Evolutionary conservation across 2,329 filamentous ascomycete species (phyloP), one percentile per base, ranked within the genome.

Genomic region (Metarhizium album): DNA sequence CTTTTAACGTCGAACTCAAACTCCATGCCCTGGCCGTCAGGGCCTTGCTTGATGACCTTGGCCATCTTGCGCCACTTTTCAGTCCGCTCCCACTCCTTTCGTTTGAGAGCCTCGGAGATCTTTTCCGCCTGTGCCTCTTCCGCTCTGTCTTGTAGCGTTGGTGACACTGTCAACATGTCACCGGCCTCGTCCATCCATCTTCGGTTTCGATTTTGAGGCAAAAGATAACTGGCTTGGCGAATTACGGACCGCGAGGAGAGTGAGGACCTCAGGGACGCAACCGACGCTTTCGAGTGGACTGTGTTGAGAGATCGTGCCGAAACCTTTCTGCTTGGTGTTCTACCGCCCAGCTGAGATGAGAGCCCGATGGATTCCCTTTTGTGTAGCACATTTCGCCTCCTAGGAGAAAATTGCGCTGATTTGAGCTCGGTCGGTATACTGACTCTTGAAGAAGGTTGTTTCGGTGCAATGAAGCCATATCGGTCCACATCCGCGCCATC

Each of bases 1-100:
- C 86, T 87, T 56, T 78, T 82, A 37, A 80, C 78, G 67, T 96
- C 90, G 63, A 97, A 97, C 50, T 90, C 86, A 60, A 81, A 83
- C 54, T 80, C 70, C 69, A 80, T 82, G 50, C 80, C 80, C 62
- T 78, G 72, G 46, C 80, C 80, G 60, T 78, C 70, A 38, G 63
- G 69, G 38, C 73, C 74, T n/a, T 66, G 69, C 47, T 71, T 76
- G 53, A 75, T 64, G 22, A 80, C 67, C 58, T 74, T 80, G 53
- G 81, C 80, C 81, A 84, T 84, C 59, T 73, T 80, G 49, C 79
- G 74, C 81, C 81, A 84, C 59, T 86, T 86, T 59, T 84, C 81
- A 2, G 81, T 73, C 9, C 82, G 73, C 55, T 76, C 72, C 64
- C 71, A 75, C 62, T 86, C 82, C 60, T 84, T 84, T 52, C 74